Conservation (phyloP, 768 basidiomycete species). For the Suillus discolor region DNA sequence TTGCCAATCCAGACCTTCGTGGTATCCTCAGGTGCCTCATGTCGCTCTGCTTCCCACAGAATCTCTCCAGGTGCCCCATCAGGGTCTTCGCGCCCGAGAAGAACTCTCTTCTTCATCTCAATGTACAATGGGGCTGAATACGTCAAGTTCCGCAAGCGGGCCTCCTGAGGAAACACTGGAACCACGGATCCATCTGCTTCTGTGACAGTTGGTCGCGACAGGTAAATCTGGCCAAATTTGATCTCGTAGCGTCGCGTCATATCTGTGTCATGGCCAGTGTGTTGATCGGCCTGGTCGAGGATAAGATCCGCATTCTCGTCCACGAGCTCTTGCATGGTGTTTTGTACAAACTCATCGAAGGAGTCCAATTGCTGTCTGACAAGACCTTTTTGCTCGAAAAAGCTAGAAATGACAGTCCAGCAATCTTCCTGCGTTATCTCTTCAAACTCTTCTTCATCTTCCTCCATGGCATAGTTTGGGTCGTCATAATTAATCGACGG, state of each 20-base stretch:
- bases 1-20: constrained; percentile 95
- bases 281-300: constrained; percentile 94
- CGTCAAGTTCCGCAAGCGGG: constrained; percentile 90
- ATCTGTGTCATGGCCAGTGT: constrained; percentile 82
- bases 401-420: constrained; percentile 94
- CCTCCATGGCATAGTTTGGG: constrained; percentile 56
- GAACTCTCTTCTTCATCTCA: constrained; percentile 88
- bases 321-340: constrained; percentile 98
- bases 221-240: constrained; percentile 96
- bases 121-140: constrained; percentile 96
- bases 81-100: constrained; percentile 79
- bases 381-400: constrained; percentile 96
- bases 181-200: constrained; percentile 95
- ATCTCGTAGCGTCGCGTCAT: constrained; percentile 95
- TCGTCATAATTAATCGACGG: constrained; percentile 60
- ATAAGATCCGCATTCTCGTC: constrained; percentile 97
- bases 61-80: constrained; percentile 81
- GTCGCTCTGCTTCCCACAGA: constrained; percentile 75
- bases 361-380: constrained; percentile 97
- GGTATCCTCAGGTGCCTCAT: constrained; percentile 60
- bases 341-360: constrained; percentile 98
- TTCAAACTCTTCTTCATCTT: constrained; percentile 59
- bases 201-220: constrained; percentile 91
- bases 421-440: constrained; percentile 92
- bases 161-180: constrained; percentile 96